Conservation (phyloP, 805 yeast species). For the Candida nitratophila region DNA sequence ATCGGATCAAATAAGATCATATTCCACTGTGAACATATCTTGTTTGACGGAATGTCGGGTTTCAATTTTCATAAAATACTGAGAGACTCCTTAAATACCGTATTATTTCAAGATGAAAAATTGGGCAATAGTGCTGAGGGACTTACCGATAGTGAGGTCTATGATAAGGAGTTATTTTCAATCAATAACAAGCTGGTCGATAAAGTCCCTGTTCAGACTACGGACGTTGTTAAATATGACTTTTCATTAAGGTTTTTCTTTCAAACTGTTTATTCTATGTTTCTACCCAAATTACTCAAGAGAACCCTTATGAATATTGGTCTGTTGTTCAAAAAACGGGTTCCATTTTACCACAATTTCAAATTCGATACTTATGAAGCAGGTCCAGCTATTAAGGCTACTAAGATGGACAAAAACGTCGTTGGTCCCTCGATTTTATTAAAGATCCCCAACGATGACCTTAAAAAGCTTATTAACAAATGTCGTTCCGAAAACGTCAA, state of each 20-base stretch:
- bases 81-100: neutral
- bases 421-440: constrained; percentile 2
- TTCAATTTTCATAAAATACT: constrained; percentile 14
- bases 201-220: neutral
- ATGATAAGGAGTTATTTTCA: neutral
- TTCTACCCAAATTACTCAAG: neutral
- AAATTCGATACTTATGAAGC: neutral
- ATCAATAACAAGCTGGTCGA: too few species aligned
- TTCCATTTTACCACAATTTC: neutral
- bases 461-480: constrained; percentile 1
- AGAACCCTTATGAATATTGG: constrained; percentile 15
- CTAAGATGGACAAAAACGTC: too few species aligned
- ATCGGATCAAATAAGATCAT: constrained; percentile 8
- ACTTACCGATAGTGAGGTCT: neutral
- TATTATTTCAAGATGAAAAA: neutral
- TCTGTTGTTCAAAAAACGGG: constrained; percentile 5
- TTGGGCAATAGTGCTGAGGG: neutral
- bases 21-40: constrained; percentile 22
- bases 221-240: neutral
- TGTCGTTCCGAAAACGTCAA: constrained; percentile 10
- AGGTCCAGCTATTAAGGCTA: neutral
- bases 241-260: neutral
- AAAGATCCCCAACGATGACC: constrained; percentile 4
- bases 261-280: neutral
- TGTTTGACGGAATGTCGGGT: constrained; percentile 30